Evolutionary conservation across 1,139 yeast genomes (phyloP), one percentile per base, ranked within the genome.

Genomic region (Geotrichum fermentans): DNA sequence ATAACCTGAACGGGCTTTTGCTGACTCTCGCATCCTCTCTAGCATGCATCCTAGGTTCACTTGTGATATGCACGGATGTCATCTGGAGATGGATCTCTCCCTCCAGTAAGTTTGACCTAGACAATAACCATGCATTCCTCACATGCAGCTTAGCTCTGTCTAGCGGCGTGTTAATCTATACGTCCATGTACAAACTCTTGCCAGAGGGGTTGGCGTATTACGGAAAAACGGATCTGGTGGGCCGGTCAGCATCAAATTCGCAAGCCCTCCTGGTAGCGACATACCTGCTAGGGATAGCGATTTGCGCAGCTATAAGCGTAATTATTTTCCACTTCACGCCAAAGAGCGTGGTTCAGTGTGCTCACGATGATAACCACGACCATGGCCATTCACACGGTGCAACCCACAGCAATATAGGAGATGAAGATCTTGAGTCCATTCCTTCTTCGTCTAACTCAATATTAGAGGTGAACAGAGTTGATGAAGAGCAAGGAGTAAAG

Each of bases 301-400:
- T 79, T 2, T 86, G 95, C 60, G 65, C 80, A 1, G 55, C 67
- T 2, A 69, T 90, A 55, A 89, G 88, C 63, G 65, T 72, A 21
- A 38, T 82, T 0, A 78, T 90, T 14, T 96, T 90, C 63, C 65
- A 79, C 38, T 65, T 82, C 49, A 87, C 97, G 1, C 79, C 92
- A 51, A 87, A 86, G 60, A 82, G 94, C 28, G 78, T 90, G 28
- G 87, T 90, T 0, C 96, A 89, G 61, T 89, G 97, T 65, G 82
- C 79, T 16, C 96, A 89, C 59, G 73, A 58, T n/a, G 67, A 53
- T 22, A 47, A 51, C 34, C 51, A 53, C 45, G 77, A 14, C 18
- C 38, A 20, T 17, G 14, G 17, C 3, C 30, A 37, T n/a, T 4
- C 10, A 16, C 29, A 37, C 30, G 26, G 6, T 35, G 5, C 22